Percentiles rank a stretch among this genome's conserved stretches.
Conservation (phyloP, 1,284 basidiomycete genomes). For the Lignosus rhinocerotis region DNA sequence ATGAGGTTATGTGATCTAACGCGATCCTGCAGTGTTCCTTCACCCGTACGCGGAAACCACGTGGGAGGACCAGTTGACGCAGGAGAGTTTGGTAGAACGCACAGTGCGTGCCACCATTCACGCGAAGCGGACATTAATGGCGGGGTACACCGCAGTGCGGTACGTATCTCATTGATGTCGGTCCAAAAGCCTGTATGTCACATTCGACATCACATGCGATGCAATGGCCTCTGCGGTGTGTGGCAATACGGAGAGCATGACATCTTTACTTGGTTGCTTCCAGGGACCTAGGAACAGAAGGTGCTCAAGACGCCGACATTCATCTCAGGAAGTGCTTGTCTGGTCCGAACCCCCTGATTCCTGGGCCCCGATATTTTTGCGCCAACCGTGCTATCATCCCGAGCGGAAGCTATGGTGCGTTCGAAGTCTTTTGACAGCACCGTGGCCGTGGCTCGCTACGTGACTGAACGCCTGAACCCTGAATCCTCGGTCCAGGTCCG, state of each 20-base stretch:
- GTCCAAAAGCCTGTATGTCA: not conserved
- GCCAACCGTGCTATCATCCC: constrained; percentile 61
- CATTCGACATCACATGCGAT: not conserved
- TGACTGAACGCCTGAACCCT: not conserved
- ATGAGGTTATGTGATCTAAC: not conserved
- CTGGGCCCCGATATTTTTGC: constrained; percentile 66
- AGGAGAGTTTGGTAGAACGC: constrained; percentile 43
- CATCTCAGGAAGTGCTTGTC: constrained; percentile 58
- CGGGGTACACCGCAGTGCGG: constrained; percentile 70
- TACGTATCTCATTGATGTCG: constrained; percentile 27
- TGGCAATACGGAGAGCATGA: not conserved
- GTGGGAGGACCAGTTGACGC: constrained; percentile 65
- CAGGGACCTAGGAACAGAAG: constrained; percentile 68
- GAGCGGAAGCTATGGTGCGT: constrained; percentile 61
- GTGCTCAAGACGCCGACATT: constrained; percentile 65
- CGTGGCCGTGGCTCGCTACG: not conserved
- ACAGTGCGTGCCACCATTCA: constrained; percentile 57
- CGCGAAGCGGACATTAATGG: constrained; percentile 58
- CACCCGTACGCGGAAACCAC: constrained; percentile 61
- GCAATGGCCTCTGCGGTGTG: too few relatives aligned
- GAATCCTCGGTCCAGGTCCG: constrained; percentile 39
- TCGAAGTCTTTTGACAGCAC: not conserved
- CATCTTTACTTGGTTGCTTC: constrained; percentile 1
- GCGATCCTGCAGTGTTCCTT: constrained; percentile 49
- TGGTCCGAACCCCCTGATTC: constrained; percentile 49